Base-by-base conservation (phyloP, 2,329 filamentous ascomycete species). In the Nemania serpens region DNA sequence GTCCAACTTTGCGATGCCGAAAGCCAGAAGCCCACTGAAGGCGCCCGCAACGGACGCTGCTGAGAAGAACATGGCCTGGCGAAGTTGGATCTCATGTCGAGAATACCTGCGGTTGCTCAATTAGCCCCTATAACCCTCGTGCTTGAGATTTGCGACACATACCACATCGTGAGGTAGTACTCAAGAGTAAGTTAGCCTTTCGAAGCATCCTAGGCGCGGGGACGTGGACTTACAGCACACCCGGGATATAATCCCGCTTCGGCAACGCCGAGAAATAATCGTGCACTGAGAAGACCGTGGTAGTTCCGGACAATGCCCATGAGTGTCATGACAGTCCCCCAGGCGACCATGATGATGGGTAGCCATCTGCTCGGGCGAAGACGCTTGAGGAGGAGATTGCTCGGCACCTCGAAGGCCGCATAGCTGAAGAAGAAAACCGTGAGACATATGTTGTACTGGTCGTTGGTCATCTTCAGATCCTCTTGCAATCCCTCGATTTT, bases 381-480 rank as follows among this genome's bases (percentile, higher is more conserved):
- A 13, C 82, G 84, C 74, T 94, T 95, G 57, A 95, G 83, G 7
- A 94, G 75, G 12, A 94, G 75, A 69, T 95, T 95, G 57, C 88
- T 91, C n/a, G 91, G 78, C 0, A 89, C 84, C 71, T 94, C 91
- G 64, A 91, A 91, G 18, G 89, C 79, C 2, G 89, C 82, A 71
- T 95, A 96, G 1, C 88, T 88, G 64, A 94, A 85, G 79, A 94
- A 95, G 79, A 96, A 95, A 62, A 92, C 84, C 4, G 81, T 82
- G 5, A 89, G 79, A 50, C 86, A 71, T 69, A 85, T 81, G 74
- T 93, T 93, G 75, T 93, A 95, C 71, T 92, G 82, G 58, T 85
- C 81, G 4, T 82, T 74, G 0, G 82, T 83, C 79, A 93, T 85
- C 13, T 81, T 63, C 15, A 84, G 71, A 55, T 82, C 79, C 59